Percentiles rank a stretch among this genome's conserved stretches.
phyloP scores from a whole-genome alignment of 2,329 filamentous ascomycete species.

The Fusarium hostae region DNA sequence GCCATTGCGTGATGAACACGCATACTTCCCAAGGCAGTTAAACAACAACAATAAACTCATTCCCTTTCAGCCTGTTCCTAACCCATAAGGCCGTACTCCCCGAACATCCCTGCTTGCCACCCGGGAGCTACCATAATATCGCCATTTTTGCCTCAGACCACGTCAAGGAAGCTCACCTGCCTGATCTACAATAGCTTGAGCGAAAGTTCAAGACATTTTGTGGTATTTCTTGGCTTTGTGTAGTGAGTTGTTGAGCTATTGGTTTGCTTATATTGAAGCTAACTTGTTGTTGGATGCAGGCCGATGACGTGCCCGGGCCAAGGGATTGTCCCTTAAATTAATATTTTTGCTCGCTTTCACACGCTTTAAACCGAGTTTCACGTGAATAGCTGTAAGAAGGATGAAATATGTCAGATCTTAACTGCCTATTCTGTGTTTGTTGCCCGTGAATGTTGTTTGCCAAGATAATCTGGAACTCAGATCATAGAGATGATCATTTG shows the following conservation, averaged over 20 bases:
- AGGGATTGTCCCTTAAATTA: background rate
- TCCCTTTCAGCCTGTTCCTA: background rate
- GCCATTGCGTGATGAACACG: conserved; percentile 1
- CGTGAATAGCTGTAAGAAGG: background rate
- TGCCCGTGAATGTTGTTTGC: background rate
- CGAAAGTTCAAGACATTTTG: conserved; percentile 10
- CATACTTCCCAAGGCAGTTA: background rate
- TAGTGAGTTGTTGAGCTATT: background rate
- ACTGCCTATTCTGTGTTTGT: background rate
- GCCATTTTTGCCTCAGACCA: conserved; percentile 23
- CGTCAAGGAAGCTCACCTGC: conserved; percentile 35
- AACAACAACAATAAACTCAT: background rate
- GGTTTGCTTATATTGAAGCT: conserved; percentile 1
- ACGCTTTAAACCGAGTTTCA: conserved; percentile 9
- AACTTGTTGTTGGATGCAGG: conserved; percentile 21
- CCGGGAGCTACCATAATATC: background rate
- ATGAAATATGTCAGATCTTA: rapidly evolving
- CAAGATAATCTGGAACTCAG: conserved; percentile 1
- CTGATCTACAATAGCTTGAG: conserved; percentile 8
- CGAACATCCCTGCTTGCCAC: conserved; percentile 20
- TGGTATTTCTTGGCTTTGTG: conserved; percentile 10
- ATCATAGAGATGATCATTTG: conserved; percentile 9
- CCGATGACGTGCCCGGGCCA: conserved; percentile 35
- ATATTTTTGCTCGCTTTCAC: conserved; percentile 2
- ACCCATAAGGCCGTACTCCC: conserved; percentile 35